Percentiles rank a stretch among this genome's conserved stretches.
Evolutionary conservation across 495 filamentous ascomycete genomes (phyloP).

Genomic region (Penicillium cinerascens): DNA sequence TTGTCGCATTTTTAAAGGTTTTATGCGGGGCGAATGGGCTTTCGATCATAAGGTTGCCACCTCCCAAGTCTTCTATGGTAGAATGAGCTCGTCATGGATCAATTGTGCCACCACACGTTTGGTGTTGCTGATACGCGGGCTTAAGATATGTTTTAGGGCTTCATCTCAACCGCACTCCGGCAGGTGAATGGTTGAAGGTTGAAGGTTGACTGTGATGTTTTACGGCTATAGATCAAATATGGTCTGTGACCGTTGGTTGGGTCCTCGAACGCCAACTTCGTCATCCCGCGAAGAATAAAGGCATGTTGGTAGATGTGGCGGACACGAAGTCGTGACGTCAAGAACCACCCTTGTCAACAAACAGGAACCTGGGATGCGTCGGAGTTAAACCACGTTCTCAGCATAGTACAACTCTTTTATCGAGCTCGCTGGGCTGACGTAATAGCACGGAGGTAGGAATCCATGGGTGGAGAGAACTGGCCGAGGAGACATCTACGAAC

Average conservation of each 20-base stretch:
- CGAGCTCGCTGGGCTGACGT: background rate
- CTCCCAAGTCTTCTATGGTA: background rate
- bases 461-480: no score
- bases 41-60: conserved; percentile 14
- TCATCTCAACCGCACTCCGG: background rate
- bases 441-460: background rate
- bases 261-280: background rate
- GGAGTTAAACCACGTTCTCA: background rate
- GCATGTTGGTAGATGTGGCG: background rate
- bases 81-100: conserved; percentile 12
- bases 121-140: background rate
- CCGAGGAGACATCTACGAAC: background rate
- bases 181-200: background rate
- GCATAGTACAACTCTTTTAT: background rate
- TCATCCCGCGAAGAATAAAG: background rate
- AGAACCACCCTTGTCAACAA: background rate
- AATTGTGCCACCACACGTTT: background rate
- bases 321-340: conserved; percentile 21
- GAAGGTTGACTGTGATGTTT: background rate
- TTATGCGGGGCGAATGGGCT: background rate
- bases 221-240: background rate
- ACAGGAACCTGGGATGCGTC: background rate
- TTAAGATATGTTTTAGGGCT: background rate
- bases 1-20: background rate
- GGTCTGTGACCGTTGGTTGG: background rate